These are phyloP conservation scores for Symbiodinium pilosum DNA, from an alignment of 73 alveolate genomes.

Conservation along the genomic window DNA sequence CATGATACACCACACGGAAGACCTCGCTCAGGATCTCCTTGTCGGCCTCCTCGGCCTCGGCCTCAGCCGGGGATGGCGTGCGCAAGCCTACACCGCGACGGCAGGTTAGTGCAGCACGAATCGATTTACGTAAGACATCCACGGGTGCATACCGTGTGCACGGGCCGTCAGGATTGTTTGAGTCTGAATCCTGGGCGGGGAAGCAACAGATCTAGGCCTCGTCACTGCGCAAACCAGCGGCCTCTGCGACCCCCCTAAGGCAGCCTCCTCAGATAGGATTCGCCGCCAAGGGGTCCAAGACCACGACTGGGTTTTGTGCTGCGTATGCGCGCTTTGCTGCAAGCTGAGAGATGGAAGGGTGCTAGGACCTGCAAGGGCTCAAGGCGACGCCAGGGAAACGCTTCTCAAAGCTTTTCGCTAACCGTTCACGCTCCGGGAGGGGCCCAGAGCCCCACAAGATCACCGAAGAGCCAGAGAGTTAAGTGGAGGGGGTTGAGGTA, in stretches of 20 bases:
- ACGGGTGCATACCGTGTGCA: neutral
- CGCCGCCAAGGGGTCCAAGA: slow-evolving; percentile 39
- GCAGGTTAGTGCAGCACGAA: neutral
- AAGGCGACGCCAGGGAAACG: neutral
- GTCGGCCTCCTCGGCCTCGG: slow-evolving; percentile 18
- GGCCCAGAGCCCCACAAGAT: neutral
- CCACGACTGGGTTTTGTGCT: slow-evolving; percentile 22
- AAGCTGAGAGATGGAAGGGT: neutral
- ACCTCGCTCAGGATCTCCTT: neutral
- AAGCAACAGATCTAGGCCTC: neutral
- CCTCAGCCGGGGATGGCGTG: neutral
- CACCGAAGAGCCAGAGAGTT: neutral
- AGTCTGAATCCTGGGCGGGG: neutral
- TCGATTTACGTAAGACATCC: neutral
- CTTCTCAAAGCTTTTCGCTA: neutral
- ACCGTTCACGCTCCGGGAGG: neutral
- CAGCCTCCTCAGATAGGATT: slow-evolving; percentile 19
- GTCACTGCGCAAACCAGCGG: neutral
- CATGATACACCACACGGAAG: slow-evolving; percentile 9
- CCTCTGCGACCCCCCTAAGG: slow-evolving; percentile 12
- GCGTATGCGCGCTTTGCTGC: neutral
- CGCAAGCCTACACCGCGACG: neutral
- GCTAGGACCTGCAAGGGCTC: neutral
- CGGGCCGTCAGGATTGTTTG: neutral
- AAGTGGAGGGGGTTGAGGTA: neutral